Evolutionary conservation across 2,329 filamentous ascomycete species (phyloP).

Genomic region (Ramularia collo-cygni): DNA sequence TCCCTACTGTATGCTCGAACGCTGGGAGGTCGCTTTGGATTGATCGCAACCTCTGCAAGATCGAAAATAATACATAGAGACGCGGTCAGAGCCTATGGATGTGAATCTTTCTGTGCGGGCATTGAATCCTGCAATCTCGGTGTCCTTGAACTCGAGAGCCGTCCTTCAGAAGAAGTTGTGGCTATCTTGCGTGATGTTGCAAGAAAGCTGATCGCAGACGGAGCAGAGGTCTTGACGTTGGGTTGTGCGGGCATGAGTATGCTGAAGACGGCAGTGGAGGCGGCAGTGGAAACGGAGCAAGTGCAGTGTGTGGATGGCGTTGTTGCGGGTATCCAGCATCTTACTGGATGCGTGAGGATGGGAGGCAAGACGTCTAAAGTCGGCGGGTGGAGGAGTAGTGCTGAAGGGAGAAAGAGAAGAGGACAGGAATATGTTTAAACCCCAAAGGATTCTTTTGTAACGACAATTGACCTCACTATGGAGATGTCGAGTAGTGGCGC

Average conservation of each 20-base stretch:
- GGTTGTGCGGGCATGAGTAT: slow-evolving; percentile 47
- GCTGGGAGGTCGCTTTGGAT: slow-evolving; percentile 42
- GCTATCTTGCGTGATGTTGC: slow-evolving; percentile 35
- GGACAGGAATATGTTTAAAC: slow-evolving; percentile 37
- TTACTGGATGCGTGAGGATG: slow-evolving; percentile 41
- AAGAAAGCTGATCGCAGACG: slow-evolving; percentile 34
- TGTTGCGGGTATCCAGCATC: slow-evolving; percentile 41
- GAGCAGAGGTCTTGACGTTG: slow-evolving; percentile 39
- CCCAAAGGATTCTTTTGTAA: too few relatives aligned
- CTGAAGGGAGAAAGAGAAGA: slow-evolving; percentile 30
- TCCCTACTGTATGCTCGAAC: slow-evolving; percentile 45
- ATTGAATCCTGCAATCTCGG: slow-evolving; percentile 37
- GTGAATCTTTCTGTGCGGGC: slow-evolving; percentile 38
- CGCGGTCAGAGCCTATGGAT: slow-evolving; percentile 36
- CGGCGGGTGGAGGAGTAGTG: slow-evolving; percentile 38
- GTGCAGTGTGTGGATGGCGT: slow-evolving; percentile 49
- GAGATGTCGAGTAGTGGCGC: too few relatives aligned
- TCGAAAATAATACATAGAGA: slow-evolving; percentile 38
- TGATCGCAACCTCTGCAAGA: slow-evolving; percentile 37
- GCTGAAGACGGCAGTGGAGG: slow-evolving; percentile 40
- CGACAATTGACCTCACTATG: too few relatives aligned
- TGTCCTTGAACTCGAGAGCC: slow-evolving; percentile 40
- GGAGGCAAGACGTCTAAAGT: slow-evolving; percentile 41
- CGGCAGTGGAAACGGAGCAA: slow-evolving; percentile 37
- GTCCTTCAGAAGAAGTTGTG: slow-evolving; percentile 35